phyloP scores from a whole-genome alignment of 306 rosid genomes.

The Lathyrus tuberosus region DNA sequence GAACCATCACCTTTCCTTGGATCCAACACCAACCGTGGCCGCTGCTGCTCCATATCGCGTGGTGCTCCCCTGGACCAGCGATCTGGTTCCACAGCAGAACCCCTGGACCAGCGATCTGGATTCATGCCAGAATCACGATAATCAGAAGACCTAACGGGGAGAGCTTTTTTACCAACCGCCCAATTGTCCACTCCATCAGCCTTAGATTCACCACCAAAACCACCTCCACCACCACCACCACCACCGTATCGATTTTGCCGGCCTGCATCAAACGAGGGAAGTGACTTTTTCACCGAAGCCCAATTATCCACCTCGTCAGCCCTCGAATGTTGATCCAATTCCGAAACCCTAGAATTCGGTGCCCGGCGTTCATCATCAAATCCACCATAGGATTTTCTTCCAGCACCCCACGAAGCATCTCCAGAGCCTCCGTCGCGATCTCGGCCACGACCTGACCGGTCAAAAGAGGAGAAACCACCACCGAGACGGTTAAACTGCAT shows the following conservation, averaged over 20 bases:
- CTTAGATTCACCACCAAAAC: conserved; percentile 56
- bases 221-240: conserved; percentile 48
- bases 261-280: conserved; percentile 68
- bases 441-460: conserved; percentile 47
- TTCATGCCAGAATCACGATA: conserved; percentile 63
- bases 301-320: conserved; percentile 97
- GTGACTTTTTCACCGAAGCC: conserved; percentile 66
- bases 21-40: conserved; percentile 79
- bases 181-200: conserved; percentile 89
- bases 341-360: conserved; percentile 82
- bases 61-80: conserved; percentile 62
- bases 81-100: conserved; percentile 62
- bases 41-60: conserved; percentile 49
- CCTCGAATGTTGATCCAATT: conserved; percentile 84
- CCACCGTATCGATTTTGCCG: conserved; percentile 64
- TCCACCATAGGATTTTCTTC: conserved; percentile 82
- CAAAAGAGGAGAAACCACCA: conserved; percentile 73
- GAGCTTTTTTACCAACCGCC: conserved; percentile 65
- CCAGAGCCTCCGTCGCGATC: conserved; percentile 63
- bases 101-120: conserved; percentile 77
- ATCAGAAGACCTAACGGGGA: conserved; percentile 68
- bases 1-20: conserved; percentile 58
- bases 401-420: conserved; percentile 84
- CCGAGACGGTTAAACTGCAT: conserved; percentile 66
- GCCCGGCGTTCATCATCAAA: conserved; percentile 87